Conservation (phyloP, 371 early-diverging fungal genomes). For the Mortierella sp. region DNA sequence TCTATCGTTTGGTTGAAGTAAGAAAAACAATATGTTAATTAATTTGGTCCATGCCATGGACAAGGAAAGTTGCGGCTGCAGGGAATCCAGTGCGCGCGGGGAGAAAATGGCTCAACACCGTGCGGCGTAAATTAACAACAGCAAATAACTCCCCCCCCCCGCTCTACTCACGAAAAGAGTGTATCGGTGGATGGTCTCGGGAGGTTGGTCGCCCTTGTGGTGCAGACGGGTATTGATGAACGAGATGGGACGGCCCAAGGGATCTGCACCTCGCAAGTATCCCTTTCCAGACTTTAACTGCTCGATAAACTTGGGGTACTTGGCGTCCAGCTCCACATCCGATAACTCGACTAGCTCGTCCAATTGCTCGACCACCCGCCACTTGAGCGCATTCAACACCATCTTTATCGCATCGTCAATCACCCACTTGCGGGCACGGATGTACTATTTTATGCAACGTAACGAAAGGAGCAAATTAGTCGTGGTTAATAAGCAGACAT, state of each 20-base stretch:
- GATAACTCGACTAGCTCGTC: slow-evolving; percentile 67
- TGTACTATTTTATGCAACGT: too few relatives aligned
- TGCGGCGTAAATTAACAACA: too few relatives aligned
- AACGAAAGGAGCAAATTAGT: too few relatives aligned
- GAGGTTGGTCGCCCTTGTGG: slow-evolving; percentile 66
- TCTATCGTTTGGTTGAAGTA: slow-evolving; percentile 71
- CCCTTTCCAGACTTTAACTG: slow-evolving; percentile 69
- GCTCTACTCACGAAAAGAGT: slow-evolving; percentile 83
- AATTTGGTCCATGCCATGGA: slow-evolving; percentile 26
- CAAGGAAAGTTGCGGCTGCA: slow-evolving; percentile 75
- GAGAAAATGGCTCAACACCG: too few relatives aligned
- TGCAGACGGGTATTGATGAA: slow-evolving; percentile 72
- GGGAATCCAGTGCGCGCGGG: slow-evolving; percentile 68
- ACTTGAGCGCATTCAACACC: slow-evolving; percentile 71
- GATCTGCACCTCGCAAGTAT: slow-evolving; percentile 70
- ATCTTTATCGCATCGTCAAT: slow-evolving; percentile 75
- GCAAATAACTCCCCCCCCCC: too few relatives aligned
- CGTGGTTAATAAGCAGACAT: too few relatives aligned
- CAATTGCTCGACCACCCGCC: slow-evolving; percentile 71
- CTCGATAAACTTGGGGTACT: slow-evolving; percentile 56
- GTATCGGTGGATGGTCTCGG: slow-evolving; percentile 68
- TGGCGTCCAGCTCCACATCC: slow-evolving; percentile 63
- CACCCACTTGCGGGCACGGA: slow-evolving; percentile 86
- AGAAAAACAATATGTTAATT: slow-evolving; percentile 22
- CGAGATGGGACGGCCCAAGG: slow-evolving; percentile 66